These are phyloP conservation scores for Lipomyces sp. DNA, from an alignment of 805 yeast genomes.

Conservation along the genomic window DNA sequence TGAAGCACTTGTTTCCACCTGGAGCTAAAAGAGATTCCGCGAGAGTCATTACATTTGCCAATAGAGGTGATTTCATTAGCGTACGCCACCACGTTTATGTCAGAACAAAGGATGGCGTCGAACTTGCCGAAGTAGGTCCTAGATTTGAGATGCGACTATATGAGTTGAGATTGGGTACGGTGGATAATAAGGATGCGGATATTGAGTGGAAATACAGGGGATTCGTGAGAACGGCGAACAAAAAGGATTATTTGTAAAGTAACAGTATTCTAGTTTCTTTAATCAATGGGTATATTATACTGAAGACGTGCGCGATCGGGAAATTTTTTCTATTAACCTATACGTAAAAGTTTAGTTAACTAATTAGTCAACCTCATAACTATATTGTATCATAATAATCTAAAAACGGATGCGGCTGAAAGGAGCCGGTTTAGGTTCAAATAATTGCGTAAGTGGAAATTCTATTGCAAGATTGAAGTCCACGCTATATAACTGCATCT, in stretches of 20 bases:
- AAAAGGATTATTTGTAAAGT: constrained; percentile 77
- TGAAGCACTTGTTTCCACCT: constrained; percentile 92
- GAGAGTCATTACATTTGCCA: constrained; percentile 90
- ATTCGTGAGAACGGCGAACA: constrained; percentile 91
- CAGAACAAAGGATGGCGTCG: constrained; percentile 83
- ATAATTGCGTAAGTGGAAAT: too few relatives aligned
- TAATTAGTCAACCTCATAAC: too few relatives aligned
- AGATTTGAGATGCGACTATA: constrained; percentile 94
- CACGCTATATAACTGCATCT: too few relatives aligned
- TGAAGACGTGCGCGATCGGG: background rate
- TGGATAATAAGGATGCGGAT: constrained; percentile 95
- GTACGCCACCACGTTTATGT: constrained; percentile 96
- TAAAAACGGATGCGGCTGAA: too few relatives aligned
- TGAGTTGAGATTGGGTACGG: constrained; percentile 84
- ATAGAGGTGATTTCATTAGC: constrained; percentile 86
- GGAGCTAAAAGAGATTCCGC: constrained; percentile 92
- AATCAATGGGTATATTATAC: background rate
- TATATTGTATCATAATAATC: too few relatives aligned
- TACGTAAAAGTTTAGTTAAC: too few relatives aligned
- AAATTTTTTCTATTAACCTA: too few relatives aligned
- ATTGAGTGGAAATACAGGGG: constrained; percentile 96
- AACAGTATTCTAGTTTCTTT: background rate
- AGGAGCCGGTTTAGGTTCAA: too few relatives aligned
- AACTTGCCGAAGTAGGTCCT: constrained; percentile 97
- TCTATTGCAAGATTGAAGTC: too few relatives aligned